Base-by-base conservation (phyloP, 2,329 filamentous ascomycete species). In the Sodiomyces alkalinus region DNA sequence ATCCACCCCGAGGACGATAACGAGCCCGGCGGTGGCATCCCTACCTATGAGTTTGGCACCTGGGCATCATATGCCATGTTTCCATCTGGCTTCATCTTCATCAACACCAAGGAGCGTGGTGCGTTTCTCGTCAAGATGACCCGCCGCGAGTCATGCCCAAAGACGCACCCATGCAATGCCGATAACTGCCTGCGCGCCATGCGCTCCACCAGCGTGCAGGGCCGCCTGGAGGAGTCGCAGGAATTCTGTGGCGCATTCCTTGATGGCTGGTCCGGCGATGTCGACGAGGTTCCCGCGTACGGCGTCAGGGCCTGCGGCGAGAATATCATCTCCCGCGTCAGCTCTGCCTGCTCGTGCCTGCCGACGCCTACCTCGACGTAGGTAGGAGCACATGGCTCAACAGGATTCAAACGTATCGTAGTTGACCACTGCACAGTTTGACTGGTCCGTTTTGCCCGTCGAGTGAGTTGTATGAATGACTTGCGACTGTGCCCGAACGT, bases 61-160 rank as follows among this genome's bases (percentile, higher is more conserved):
- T 35, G 33, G 33, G 24, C 27, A 6, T 27, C 30, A 6, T 35
- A 31, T 26, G 30, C 28, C 26, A 26, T 31, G 18, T 30, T 30
- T 28, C 22, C 18, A 19, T 31, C 30, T 21, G 33, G 30, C 28
- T 35, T 25, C 28, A 23, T 28, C 26, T 33, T 35, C 23, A 27
- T 35, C 30, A 35, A 35, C 33, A 35, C 30, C 28, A 35, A 28
- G 11, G 33, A 35, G 33, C 33, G 33, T 19, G 33, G 33, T 22
- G 33, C 31, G 12, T 35, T 30, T 22, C 27, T 33, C 14, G 33
- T 35, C 22, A 33, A 33, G 28, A 30, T 31, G 28, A 31, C 33
- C 25, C 26, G 27, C 25, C 31, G 25, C 26, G 30, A 30, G 17
- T 17, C 28, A 17, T 35, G 33, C 28, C 33, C 33, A 8, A 28